Base-by-base conservation (phyloP, 2,329 filamentous ascomycete genomes). In the Aspergillus amoenus region DNA sequence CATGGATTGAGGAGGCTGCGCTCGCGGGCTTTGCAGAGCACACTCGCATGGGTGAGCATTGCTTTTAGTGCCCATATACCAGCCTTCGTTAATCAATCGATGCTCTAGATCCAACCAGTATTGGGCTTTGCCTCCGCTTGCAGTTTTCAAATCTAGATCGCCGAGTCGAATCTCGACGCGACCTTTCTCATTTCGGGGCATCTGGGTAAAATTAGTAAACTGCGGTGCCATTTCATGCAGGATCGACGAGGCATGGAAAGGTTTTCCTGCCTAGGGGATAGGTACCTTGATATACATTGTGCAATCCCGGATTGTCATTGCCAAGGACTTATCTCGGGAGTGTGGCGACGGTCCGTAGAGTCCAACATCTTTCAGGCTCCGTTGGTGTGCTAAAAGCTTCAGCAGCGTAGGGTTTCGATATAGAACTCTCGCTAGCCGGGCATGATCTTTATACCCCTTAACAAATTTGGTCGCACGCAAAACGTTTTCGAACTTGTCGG, bases 281-380 rank as follows among this genome's bases (percentile, higher is more conserved):
- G 69, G 49, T 67, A 91, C 81, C 66, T 84, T 84, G 41, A 91
- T 77, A 67, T 88, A 92, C 65, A 90, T 83, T 3, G 88, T 90
- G 70, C 90, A 92, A 76, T 94, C 90, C 49, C 90, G 80, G 62
- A 94, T 72, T 3, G 90, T 93, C 90, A 93, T 93, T 55, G 89
- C 88, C 6, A 90, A 78, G 12, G 83, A 81, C 59, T 89, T 86
- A 27, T 82, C 76, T 11, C 66, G 69, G 34, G 72, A 71, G 46
- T 71, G 62, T n/a, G 68, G 61, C 17, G 69, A 64, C 8, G 74
- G 71, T 3, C 76, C 75, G 22, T 67, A 56, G 6, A 76, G 57
- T 1, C 74, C 73, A 4, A 74, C 70, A 18, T 71, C 67, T 40
- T 66, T 68, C 66, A 73, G 66, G 21, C 59, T 60, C 27, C 62